These are phyloP conservation scores for Exophiala lecanii-corni DNA, from an alignment of 2,329 filamentous ascomycete species.

Conservation along the genomic window DNA sequence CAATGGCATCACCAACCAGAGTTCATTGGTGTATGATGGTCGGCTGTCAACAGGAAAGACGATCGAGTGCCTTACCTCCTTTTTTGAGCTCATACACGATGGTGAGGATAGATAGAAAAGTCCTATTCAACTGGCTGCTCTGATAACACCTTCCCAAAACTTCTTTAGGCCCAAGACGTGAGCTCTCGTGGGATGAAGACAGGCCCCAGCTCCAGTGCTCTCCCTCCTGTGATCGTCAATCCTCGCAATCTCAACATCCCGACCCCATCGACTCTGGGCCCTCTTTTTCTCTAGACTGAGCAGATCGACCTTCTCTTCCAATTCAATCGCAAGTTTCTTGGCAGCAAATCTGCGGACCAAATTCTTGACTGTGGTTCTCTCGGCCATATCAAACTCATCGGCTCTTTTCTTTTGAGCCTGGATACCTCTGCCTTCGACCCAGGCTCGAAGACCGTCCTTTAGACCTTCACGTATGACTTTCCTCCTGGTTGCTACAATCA, in stretches of 20 bases:
- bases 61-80: no score
- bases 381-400: slow-evolving; percentile 33
- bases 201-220: slow-evolving; percentile 9
- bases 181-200: slow-evolving; percentile 32
- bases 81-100: no score
- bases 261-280: slow-evolving; percentile 20
- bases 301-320: slow-evolving; percentile 11
- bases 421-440: slow-evolving; percentile 49
- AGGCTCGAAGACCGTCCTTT: slow-evolving; percentile 61
- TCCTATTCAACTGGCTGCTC: slow-evolving; percentile 17
- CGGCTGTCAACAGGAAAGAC: no score
- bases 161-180: slow-evolving; percentile 57
- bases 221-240: slow-evolving; percentile 3
- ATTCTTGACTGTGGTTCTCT: slow-evolving; percentile 22
- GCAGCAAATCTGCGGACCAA: slow-evolving; percentile 23
- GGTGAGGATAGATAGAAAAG: no score
- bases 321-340: slow-evolving; percentile 18
- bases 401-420: slow-evolving; percentile 32
- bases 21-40: no score
- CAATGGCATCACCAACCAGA: no score
- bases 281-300: slow-evolving; percentile 20
- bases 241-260: slow-evolving; percentile 20
- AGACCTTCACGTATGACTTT: slow-evolving; percentile 63
- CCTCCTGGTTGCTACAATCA: slow-evolving; percentile 57
- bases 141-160: slow-evolving; percentile 62